Evolutionary conservation across 306 rosid genomes (phyloP), one percentile per base, ranked within the genome.

Genomic region (Sicyos baderoa): DNA sequence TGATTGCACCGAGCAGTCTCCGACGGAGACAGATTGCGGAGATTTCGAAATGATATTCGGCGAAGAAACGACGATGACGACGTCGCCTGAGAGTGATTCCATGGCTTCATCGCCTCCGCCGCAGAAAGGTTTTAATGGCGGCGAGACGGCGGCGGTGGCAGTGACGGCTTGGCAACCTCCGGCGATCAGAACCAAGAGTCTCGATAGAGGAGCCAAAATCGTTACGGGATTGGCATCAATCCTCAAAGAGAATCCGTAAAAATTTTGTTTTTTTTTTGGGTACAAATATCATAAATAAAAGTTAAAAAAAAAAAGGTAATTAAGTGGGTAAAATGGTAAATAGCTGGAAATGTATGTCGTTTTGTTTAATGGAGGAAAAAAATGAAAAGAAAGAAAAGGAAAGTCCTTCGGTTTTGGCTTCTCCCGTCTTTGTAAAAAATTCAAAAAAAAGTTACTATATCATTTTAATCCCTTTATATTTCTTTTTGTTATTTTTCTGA

Each of bases 171-270:
- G 98, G 98, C 83, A 87, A 58, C 85, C 83, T 8, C 98, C 98
- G 84, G 98, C 93, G 76, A 72, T 92, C 32, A 89, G 76, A 73
- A 95, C 89, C 74, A 92, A 83, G 84, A 85, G 91, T 72, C 67
- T 81, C 9, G 96, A 87, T 72, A 83, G 86, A 81, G 90, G 95
- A 52, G 65, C 86, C 7, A 89, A 81, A 77, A 72, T 89, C 29
- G 98, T 92, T 12, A 86, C 98, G 50, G 98, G 98, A 69, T 82
- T 92, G 70, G 95, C 98, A 71, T 88, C 87, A 60, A 89, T 92
- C 17, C 91, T 92, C 54, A 78, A 54, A 71, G 93, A 89, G 47
- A 87, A 86, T 79, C 70, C 93, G 32, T 86, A 79, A 74, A 84
- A 68, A 83, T 47, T 61, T 61, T 61, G 67, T 44, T 44, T 42